Percentiles rank a stretch among this genome's conserved stretches.
Evolutionary conservation across 371 early-diverging fungal species (phyloP).

Genomic region (Batrachochytrium dendrobatidis): DNA sequence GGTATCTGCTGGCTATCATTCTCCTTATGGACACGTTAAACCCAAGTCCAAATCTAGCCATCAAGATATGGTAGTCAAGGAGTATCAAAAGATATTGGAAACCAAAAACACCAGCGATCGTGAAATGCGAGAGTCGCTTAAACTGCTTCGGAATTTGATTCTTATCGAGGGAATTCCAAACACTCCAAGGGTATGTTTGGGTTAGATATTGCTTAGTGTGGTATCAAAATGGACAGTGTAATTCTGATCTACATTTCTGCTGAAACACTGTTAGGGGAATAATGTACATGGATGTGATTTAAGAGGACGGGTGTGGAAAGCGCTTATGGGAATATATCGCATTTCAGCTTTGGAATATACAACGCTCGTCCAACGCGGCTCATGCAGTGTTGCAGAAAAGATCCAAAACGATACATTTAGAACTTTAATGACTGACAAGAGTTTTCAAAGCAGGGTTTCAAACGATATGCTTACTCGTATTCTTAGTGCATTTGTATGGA

Average conservation of each 20-base stretch:
- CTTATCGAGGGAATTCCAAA: conserved; percentile 32
- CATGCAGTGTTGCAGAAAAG: conserved; percentile 64
- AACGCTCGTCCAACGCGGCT: conserved; percentile 59
- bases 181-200: conserved; percentile 8
- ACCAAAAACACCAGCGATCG: conserved; percentile 18
- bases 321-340: conserved; percentile 67
- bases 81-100: not conserved
- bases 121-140: conserved; percentile 24
- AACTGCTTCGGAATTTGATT: conserved; percentile 25
- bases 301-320: conserved; percentile 63
- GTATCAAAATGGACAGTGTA: not conserved
- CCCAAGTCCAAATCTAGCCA: too few relatives aligned
- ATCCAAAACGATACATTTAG: conserved; percentile 86
- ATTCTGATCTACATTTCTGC: not conserved
- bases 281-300: conserved; percentile 15
- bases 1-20: too few relatives aligned
- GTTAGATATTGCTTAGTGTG: not conserved
- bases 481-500: conserved; percentile 82
- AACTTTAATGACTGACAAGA: conserved; percentile 75
- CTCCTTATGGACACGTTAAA: too few relatives aligned
- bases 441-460: conserved; percentile 62
- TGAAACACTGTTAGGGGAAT: not conserved
- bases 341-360: conserved; percentile 72
- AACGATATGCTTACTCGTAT: conserved; percentile 73
- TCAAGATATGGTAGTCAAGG: too few relatives aligned